A percentile compares a stretch with the other conserved stretches of the same genome.
Evolutionary conservation across 257 asterid species (phyloP).

Genomic region (Solanum phureja): DNA sequence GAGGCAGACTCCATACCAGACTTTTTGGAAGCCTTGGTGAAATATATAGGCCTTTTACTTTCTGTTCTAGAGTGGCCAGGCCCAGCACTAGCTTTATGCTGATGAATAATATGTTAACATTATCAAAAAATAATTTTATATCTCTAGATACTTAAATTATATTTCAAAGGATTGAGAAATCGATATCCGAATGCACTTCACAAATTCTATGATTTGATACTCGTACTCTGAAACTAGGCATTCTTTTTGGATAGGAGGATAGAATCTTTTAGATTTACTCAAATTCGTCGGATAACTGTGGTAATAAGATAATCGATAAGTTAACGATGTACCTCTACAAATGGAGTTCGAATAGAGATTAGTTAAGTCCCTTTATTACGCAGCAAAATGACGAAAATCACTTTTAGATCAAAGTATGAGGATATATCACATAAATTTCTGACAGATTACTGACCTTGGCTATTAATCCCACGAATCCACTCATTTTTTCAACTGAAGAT

Average conservation of each 20-base stretch:
- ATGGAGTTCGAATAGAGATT: background rate
- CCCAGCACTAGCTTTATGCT: background rate
- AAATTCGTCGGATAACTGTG: background rate
- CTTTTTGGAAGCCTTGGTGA: background rate
- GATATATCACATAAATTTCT: background rate
- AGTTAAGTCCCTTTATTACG: background rate
- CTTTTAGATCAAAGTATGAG: background rate
- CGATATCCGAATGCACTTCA: background rate
- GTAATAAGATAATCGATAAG: background rate
- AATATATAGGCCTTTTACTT: background rate
- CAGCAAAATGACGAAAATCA: background rate
- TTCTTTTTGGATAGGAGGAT: background rate
- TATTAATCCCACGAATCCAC: constrained; percentile 40
- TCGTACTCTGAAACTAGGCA: background rate
- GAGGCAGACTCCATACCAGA: background rate
- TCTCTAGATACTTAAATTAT: background rate
- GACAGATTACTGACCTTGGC: constrained; percentile 45
- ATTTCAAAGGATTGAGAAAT: background rate
- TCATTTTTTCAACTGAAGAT: constrained; percentile 28
- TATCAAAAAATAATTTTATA: background rate
- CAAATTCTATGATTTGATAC: background rate
- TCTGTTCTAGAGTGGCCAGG: background rate
- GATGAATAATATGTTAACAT: background rate
- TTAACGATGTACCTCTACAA: no score
- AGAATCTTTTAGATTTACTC: background rate